Conservation (phyloP, 306 rosid species). For the Begonia masoniana region DNA sequence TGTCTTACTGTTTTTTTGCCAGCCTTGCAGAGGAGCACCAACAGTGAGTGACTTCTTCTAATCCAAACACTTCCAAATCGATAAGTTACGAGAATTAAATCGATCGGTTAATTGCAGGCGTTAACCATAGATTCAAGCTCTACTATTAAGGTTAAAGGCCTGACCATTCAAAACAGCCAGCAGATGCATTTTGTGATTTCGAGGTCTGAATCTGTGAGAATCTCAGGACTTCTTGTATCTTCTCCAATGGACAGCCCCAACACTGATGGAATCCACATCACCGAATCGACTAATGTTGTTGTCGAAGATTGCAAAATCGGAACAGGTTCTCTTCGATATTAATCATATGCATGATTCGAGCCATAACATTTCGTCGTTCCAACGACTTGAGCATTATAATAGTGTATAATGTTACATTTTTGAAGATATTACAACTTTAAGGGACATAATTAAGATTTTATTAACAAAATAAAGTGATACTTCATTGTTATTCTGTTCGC, state of each 20-base stretch:
- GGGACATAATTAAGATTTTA: no score
- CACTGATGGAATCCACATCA: slow-evolving; percentile 93
- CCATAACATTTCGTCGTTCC: no score
- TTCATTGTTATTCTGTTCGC: background rate
- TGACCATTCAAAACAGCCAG: slow-evolving; percentile 81
- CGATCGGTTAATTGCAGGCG: slow-evolving; percentile 46
- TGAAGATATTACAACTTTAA: no score
- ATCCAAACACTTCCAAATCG: slow-evolving; percentile 1
- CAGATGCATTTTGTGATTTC: slow-evolving; percentile 82
- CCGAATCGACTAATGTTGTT: slow-evolving; percentile 73
- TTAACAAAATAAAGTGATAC: no score
- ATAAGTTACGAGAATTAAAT: slow-evolving; percentile 6
- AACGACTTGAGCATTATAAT: no score
- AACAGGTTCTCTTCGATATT: slow-evolving; percentile 42
- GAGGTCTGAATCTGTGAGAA: slow-evolving; percentile 47
- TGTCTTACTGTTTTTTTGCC: slow-evolving; percentile 5
- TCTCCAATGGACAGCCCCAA: slow-evolving; percentile 89
- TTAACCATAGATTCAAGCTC: slow-evolving; percentile 74
- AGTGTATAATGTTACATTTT: no score
- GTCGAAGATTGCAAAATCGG: slow-evolving; percentile 74
- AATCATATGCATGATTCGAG: no score
- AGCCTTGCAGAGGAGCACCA: slow-evolving; percentile 97
- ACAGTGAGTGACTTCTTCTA: slow-evolving; percentile 29
- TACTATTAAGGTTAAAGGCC: slow-evolving; percentile 53
- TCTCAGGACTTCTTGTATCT: slow-evolving; percentile 52